Evolutionary conservation across 2,329 filamentous ascomycete genomes (phyloP), one percentile per base, ranked within the genome.

Genomic region (Diaporthe capsici): DNA sequence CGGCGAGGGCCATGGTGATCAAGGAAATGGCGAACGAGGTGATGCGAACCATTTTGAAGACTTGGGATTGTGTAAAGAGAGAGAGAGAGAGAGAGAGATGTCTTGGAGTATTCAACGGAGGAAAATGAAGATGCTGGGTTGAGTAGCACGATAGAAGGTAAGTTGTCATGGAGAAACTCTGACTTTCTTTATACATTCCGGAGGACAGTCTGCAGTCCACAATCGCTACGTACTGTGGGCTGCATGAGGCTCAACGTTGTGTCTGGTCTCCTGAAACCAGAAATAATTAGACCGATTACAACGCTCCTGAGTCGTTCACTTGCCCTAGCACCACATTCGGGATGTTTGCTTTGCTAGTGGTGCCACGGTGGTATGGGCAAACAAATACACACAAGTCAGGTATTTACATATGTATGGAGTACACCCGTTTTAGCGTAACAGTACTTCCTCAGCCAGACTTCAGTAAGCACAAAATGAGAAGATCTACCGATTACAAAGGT

Each of bases 21-120:
- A 61, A 17, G 12, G 58, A 39, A n/a, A 61, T 13, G 34, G 34
- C 58, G 22, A 61, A 42, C 8, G 58, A 61, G 58, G 37, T 10
- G 58, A 61, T 25, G 58, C 34, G 58, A 25, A 61, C 58, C 58
- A 61, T 61, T 42, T 42, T 61, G 22, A 42, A 58, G 34, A 7
- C 12, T 61, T n/a, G 5, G 2, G 20, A 25, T 0, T 3, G 22
- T 42, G 6, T 42, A 22, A 4, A 4, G 31, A 31, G 31, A 31
- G 31, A 31, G 31, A 31, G 31, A 31, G 28, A 20, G 53, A 31
- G 13, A 53, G 17, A 20, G 20, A 10, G 22, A 51, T 9, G n/a
- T 1, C 2, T 3, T 25, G 49, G 44, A 22, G 17, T 47, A 17
- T 17, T 22, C 44, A 22, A 47, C 2, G 20, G 15, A 51, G 49